phyloP scores from a whole-genome alignment of 2,329 filamentous ascomycete genomes.

The Karstenula rhodostoma region DNA sequence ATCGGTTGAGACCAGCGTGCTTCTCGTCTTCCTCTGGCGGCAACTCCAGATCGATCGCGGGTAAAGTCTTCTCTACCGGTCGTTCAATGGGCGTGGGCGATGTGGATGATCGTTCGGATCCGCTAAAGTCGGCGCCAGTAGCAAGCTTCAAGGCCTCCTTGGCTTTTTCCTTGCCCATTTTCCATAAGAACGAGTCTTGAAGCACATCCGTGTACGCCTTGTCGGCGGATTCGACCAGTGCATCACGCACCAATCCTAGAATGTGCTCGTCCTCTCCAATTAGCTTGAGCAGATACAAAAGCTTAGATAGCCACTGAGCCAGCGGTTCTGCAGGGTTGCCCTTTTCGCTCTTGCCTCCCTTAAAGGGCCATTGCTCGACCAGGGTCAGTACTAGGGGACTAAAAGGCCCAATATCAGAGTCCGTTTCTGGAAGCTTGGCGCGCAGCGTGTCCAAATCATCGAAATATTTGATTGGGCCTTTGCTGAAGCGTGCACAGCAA shows the following conservation, averaged over 20 bases:
- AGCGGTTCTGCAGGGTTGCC: slow-evolving; percentile 37
- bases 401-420: slow-evolving; percentile 43
- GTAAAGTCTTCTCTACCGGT: slow-evolving; percentile 19
- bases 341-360: slow-evolving; percentile 40
- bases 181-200: slow-evolving; percentile 47
- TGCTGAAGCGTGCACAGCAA: slow-evolving; percentile 77
- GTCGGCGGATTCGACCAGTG: slow-evolving; percentile 37
- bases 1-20: slow-evolving; percentile 63
- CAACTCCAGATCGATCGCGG: slow-evolving; percentile 39
- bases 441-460: slow-evolving; percentile 68
- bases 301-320: slow-evolving; percentile 46
- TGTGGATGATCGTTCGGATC: slow-evolving; percentile 42
- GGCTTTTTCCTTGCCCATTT: slow-evolving; percentile 48
- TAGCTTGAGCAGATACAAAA: slow-evolving; percentile 46
- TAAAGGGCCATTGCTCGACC: slow-evolving; percentile 79
- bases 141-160: slow-evolving; percentile 45
- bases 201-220: slow-evolving; percentile 41
- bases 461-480: slow-evolving; percentile 83
- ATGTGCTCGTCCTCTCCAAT: slow-evolving; percentile 46
- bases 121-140: slow-evolving; percentile 46
- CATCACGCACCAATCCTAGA: slow-evolving; percentile 38
- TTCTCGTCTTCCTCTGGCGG: slow-evolving; percentile 54
- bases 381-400: slow-evolving; percentile 75
- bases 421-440: slow-evolving; percentile 30
- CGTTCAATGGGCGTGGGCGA: slow-evolving; percentile 34